Base-by-base conservation (phyloP, 305 asterid genomes). In the Withania somnifera region DNA sequence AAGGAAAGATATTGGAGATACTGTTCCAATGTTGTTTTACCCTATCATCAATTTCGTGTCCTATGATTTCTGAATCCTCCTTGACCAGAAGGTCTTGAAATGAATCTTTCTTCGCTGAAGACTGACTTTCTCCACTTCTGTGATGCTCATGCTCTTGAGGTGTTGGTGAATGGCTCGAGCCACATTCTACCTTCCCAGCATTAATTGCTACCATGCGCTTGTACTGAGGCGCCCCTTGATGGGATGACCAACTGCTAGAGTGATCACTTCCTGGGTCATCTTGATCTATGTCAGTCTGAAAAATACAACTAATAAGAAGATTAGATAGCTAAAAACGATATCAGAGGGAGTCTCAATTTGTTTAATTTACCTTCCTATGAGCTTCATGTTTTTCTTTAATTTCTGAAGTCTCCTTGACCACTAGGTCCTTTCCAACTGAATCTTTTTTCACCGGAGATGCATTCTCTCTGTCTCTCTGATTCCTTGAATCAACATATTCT, bases 181-280 rank as follows among this genome's bases (percentile, higher is more conserved):
- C 87, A 63, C 88, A 85, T 84, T 94, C 94, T 40, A 94, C 91
- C 86, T 92, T 93, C 77, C 95, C 92, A 19, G 98, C 99, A 86
- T 91, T 98, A 84, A 96, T 96, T 61, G 97, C 98, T n/a, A 96
- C 95, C 61, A 96, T 87, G 51, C 91, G 97, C 80, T 93, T 96
- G 75, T 94, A 96, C 81, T 91, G 91, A 2, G 96, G 97, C 26
- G 97, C 95, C 10, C 88, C 87, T 14, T 51, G 80, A 77, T 73
- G 88, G 52, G 90, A 73, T 24, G 79, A 47, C 60, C 17, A 42
- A 15, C 28, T 26, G 45, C 26, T 53, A 69, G 58, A 14, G 34
- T 67, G 76, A 52, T 87, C 88, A 40, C 79, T 80, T 81, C 87
- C 87, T 80, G 87, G 85, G 15, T 87, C 89, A 22, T 89, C 91